Conservation (phyloP, 2,329 filamentous ascomycete species). For the Mollisiaceae sp. region DNA sequence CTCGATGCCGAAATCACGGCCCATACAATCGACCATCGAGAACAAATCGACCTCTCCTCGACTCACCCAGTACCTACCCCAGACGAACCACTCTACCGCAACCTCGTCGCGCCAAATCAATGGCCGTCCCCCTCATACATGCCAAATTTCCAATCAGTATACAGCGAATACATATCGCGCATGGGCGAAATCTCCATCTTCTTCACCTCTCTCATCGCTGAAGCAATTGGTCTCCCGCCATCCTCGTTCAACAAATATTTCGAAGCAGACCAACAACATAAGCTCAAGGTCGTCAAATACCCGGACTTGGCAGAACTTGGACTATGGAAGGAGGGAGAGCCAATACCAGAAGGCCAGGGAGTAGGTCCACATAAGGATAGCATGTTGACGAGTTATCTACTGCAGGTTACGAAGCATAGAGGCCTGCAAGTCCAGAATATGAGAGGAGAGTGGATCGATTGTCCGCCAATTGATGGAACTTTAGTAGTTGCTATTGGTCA, state of each 20-base stretch:
- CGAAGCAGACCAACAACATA: constrained; percentile 73
- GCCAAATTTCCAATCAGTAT: constrained; percentile 70
- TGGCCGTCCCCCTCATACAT: constrained; percentile 72
- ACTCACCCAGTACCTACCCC: constrained; percentile 70
- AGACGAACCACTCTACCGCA: constrained; percentile 71
- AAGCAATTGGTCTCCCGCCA: constrained; percentile 75
- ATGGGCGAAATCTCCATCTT: constrained; percentile 75
- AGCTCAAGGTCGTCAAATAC: constrained; percentile 89
- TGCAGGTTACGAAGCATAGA: constrained; percentile 77
- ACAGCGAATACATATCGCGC: constrained; percentile 74
- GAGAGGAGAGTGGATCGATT: constrained; percentile 80
- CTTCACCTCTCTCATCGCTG: constrained; percentile 82
- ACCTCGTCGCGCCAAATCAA: constrained; percentile 78
- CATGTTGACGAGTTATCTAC: constrained; percentile 81
- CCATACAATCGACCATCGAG: constrained; percentile 76
- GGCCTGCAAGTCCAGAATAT: constrained; percentile 86
- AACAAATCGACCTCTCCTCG: constrained; percentile 87
- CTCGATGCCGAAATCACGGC: constrained; percentile 75
- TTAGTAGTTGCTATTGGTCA: constrained; percentile 89
- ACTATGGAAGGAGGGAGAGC: constrained; percentile 43
- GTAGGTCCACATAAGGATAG: constrained; percentile 85
- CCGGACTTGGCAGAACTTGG: constrained; percentile 71
- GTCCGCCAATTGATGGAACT: constrained; percentile 74
- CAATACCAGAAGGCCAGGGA: constrained; percentile 54
- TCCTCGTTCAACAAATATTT: constrained; percentile 81